Percentiles rank a stretch among this genome's conserved stretches.
Evolutionary conservation across 164 flowering plant species (phyloP).

Genomic region (Pachysandra terminalis): DNA sequence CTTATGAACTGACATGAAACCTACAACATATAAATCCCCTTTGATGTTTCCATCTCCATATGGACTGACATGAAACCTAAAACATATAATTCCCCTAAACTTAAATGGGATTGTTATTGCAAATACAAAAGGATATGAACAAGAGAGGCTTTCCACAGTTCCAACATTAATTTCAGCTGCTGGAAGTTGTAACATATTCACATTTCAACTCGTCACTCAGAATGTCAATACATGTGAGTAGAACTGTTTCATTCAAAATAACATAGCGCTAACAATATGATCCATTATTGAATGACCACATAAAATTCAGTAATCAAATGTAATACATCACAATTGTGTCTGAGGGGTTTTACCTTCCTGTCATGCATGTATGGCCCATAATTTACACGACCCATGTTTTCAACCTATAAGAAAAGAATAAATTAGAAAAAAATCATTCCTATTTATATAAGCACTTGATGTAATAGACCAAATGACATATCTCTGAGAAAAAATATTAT

Average conservation of each 20-base stretch:
- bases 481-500: background rate
- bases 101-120: background rate
- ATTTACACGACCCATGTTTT: slow-evolving; percentile 94
- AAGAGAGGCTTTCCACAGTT: background rate
- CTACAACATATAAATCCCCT: background rate
- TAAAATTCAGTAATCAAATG: background rate
- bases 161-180: too few relatives aligned
- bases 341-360: slow-evolving; percentile 55
- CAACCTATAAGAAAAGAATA: slow-evolving; percentile 50
- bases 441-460: background rate
- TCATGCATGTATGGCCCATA: slow-evolving; percentile 81
- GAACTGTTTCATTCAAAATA: background rate
- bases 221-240: background rate
- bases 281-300: too few relatives aligned
- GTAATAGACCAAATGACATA: background rate
- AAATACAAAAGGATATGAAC: background rate
- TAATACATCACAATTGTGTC: background rate
- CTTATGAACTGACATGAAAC: background rate
- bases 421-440: background rate
- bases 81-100: background rate
- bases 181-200: too few relatives aligned
- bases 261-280: too few relatives aligned
- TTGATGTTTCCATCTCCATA: background rate
- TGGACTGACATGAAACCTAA: background rate
- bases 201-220: background rate